phyloP scores from a whole-genome alignment of 352 stramenopile genomes.

The Pythium dissimile region DNA sequence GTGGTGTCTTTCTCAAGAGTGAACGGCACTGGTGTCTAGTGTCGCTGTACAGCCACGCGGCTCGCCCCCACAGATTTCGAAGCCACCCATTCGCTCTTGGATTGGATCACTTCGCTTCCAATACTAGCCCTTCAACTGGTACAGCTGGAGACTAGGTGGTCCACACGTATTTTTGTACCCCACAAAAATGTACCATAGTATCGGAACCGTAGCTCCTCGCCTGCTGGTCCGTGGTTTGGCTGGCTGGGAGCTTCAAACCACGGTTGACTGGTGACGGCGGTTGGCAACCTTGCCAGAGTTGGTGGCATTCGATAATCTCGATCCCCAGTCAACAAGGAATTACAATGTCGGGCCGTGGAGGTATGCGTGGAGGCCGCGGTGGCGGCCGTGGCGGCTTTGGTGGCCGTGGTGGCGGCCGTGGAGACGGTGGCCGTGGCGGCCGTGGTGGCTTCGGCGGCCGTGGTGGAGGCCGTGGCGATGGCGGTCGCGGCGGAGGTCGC shows the following conservation, averaged over 20 bases:
- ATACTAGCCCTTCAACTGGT: neutral
- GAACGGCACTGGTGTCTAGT: neutral
- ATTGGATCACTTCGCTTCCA: neutral
- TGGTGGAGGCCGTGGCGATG: slow-evolving; percentile 39
- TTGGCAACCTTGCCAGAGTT: neutral
- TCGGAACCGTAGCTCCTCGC: slow-evolving; percentile 15
- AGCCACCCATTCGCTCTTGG: slow-evolving; percentile 16
- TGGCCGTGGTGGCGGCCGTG: slow-evolving; percentile 1
- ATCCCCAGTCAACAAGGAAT: slow-evolving; percentile 1
- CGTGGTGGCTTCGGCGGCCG: slow-evolving; percentile 35
- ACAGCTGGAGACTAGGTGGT: neutral
- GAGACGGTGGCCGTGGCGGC: slow-evolving; percentile 24
- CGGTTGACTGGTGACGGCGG: slow-evolving; percentile 16
- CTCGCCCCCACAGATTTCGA: slow-evolving; percentile 7
- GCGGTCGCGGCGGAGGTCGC: slow-evolving; percentile 43
- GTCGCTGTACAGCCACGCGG: neutral
- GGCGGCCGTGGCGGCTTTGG: slow-evolving; percentile 3
- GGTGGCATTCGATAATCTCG: slow-evolving; percentile 5
- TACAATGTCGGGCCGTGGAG: slow-evolving; percentile 27
- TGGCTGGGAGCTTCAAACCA: slow-evolving; percentile 9
- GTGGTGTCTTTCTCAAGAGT: slow-evolving; percentile 18
- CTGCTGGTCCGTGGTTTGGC: slow-evolving; percentile 16
- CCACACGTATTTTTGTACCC: slow-evolving; percentile 3
- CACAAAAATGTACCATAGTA: neutral
- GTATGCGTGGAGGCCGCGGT: slow-evolving; percentile 19